Evolutionary conservation across 495 filamentous ascomycete species (phyloP).

Genomic region (Podospora australis): DNA sequence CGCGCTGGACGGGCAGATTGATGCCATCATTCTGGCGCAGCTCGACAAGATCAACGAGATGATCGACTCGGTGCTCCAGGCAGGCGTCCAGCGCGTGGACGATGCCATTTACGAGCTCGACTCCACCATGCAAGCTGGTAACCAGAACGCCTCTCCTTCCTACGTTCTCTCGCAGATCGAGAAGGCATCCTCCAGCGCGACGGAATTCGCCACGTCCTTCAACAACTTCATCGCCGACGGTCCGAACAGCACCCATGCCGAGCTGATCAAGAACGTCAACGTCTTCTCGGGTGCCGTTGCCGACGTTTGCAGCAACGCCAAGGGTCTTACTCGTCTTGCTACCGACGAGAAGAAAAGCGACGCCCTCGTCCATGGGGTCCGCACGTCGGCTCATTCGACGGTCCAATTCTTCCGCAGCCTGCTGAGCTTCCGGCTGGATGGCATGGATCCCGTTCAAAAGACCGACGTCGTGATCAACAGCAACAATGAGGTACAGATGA

Average conservation of each 20-base stretch:
- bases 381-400: slow-evolving; percentile 78
- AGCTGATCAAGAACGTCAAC: slow-evolving; percentile 88
- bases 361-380: slow-evolving; percentile 69
- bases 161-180: slow-evolving; percentile 96
- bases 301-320: slow-evolving; percentile 92
- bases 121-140: slow-evolving; percentile 95
- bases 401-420: slow-evolving; percentile 94
- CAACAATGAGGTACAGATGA: slow-evolving; percentile 88
- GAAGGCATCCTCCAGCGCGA: slow-evolving; percentile 89
- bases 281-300: slow-evolving; percentile 84
- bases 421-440: slow-evolving; percentile 87
- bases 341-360: slow-evolving; percentile 93
- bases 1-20: slow-evolving; percentile 83
- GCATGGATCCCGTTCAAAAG: slow-evolving; percentile 79
- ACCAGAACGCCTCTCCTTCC: slow-evolving; percentile 93
- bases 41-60: slow-evolving; percentile 94
- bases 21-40: slow-evolving; percentile 75
- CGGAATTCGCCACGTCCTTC: slow-evolving; percentile 94
- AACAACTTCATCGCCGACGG: slow-evolving; percentile 97
- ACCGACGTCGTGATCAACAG: slow-evolving; percentile 94
- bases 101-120: slow-evolving; percentile 96
- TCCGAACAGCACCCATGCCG: slow-evolving; percentile 82
- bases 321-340: slow-evolving; percentile 88
- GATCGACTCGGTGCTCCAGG: slow-evolving; percentile 92
- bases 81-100: slow-evolving; percentile 89